Evolutionary conservation across 73 alveolate genomes (phyloP).

Genomic region (Tetrahymena thermophila): DNA sequence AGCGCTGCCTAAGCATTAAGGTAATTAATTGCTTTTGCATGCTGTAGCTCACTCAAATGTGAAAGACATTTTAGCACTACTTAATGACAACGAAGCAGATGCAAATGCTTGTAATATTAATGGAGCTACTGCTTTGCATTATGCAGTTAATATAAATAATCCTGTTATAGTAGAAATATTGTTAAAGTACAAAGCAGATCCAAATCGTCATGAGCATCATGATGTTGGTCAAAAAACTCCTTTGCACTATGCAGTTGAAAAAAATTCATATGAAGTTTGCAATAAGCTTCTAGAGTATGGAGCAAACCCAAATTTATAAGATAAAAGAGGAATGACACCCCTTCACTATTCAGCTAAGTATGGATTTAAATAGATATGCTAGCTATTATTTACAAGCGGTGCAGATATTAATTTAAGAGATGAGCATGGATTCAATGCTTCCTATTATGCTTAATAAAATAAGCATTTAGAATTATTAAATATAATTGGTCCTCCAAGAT

Average conservation of each 20-base stretch:
- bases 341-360: slow-evolving; percentile 70
- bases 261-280: slow-evolving; percentile 46
- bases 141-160: slow-evolving; percentile 56
- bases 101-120: slow-evolving; percentile 61
- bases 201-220: slow-evolving; percentile 57
- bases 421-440: slow-evolving; percentile 60
- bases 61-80: slow-evolving; percentile 54
- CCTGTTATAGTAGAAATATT: slow-evolving; percentile 50
- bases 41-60: slow-evolving; percentile 64
- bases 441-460: slow-evolving; percentile 56
- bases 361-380: slow-evolving; percentile 42
- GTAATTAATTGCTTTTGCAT: slow-evolving; percentile 60
- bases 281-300: slow-evolving; percentile 61
- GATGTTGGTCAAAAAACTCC: slow-evolving; percentile 76
- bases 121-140: slow-evolving; percentile 68
- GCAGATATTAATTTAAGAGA: slow-evolving; percentile 68
- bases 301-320: slow-evolving; percentile 60
- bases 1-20: slow-evolving; percentile 29
- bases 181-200: slow-evolving; percentile 63
- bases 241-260: slow-evolving; percentile 67
- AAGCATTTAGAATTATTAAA: slow-evolving; percentile 18
- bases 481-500: slow-evolving; percentile 25
- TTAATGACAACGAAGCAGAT: slow-evolving; percentile 71
- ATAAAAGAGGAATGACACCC: slow-evolving; percentile 60
- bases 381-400: slow-evolving; percentile 44